Percentiles rank a stretch among this genome's conserved stretches.
phyloP scores from a whole-genome alignment of 164 flowering plant species.

The Echeveria elegans region DNA sequence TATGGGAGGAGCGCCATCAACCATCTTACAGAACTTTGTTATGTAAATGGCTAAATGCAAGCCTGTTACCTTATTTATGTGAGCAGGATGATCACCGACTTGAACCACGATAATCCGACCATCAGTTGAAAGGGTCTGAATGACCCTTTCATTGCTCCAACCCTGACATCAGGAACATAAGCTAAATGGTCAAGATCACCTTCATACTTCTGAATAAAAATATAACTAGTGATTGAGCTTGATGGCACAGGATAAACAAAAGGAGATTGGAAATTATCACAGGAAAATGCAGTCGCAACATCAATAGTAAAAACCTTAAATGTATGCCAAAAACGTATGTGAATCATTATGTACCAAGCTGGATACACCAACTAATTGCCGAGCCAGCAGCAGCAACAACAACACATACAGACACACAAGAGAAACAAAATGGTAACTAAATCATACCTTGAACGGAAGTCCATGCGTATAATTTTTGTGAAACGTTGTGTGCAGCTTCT shows the following conservation, averaged over 20 bases:
- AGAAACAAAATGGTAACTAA: background rate
- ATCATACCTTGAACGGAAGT: background rate
- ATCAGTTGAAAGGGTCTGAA: conserved; percentile 23
- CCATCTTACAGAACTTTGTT: background rate
- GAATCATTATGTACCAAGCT: background rate
- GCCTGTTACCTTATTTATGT: conserved; percentile 48
- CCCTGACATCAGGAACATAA: background rate
- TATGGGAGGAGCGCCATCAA: background rate
- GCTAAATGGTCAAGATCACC: background rate
- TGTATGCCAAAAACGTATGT: no score
- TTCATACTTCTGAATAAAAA: no score
- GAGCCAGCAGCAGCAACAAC: no score
- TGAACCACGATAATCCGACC: conserved; percentile 53
- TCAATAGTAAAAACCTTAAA: no score
- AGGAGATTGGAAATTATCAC: background rate
- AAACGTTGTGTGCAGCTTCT: background rate
- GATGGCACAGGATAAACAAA: no score
- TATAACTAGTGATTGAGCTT: no score
- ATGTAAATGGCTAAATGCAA: background rate
- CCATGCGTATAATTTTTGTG: background rate
- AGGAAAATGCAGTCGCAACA: background rate
- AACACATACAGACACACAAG: background rate
- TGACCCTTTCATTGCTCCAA: conserved; percentile 40
- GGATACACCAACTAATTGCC: background rate
- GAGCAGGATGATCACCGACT: conserved; percentile 50